Percentiles rank a stretch among this genome's conserved stretches.
Evolutionary conservation across 2,329 filamentous ascomycete genomes (phyloP).

Genomic region (Nemania sp.): DNA sequence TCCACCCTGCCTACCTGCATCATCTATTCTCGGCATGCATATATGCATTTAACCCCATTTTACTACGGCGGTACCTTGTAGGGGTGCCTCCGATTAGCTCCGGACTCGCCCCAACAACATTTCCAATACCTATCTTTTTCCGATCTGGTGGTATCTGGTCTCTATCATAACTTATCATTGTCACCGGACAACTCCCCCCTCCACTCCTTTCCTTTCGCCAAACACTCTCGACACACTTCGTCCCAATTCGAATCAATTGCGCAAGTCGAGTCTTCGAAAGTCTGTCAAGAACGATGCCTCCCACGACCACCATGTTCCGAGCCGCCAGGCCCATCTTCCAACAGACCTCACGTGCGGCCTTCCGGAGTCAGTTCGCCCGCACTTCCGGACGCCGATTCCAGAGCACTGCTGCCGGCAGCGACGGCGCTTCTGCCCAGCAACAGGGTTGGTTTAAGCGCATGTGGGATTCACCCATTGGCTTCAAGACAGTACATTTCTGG

Average conservation of each 20-base stretch:
- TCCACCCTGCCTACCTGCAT: not conserved
- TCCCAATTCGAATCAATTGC: not conserved
- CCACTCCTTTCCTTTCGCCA: not conserved
- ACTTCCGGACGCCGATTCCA: slow-evolving; percentile 74
- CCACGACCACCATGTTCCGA: slow-evolving; percentile 64
- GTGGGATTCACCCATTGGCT: slow-evolving; percentile 83
- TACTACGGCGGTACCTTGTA: slow-evolving; percentile 37
- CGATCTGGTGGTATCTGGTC: not conserved
- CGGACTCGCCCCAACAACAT: slow-evolving; percentile 37
- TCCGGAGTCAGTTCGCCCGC: slow-evolving; percentile 57
- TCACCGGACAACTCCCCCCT: slow-evolving; percentile 35
- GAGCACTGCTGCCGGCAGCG: slow-evolving; percentile 66
- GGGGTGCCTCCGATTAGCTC: slow-evolving; percentile 39
- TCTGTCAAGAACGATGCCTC: slow-evolving; percentile 54
- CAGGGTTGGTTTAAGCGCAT: slow-evolving; percentile 77
- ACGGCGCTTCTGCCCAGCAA: slow-evolving; percentile 55
- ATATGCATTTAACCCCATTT: not conserved
- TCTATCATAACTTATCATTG: slow-evolving; percentile 13
- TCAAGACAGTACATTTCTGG: slow-evolving; percentile 99
- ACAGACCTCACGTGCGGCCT: slow-evolving; percentile 66
- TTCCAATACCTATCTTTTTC: slow-evolving; percentile 33
- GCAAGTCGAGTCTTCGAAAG: not conserved
- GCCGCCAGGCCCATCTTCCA: slow-evolving; percentile 66
- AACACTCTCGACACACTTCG: not conserved
- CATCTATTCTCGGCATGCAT: not conserved